Evolutionary conservation across 202 grass and related monocot species (phyloP), one percentile per base, ranked within the genome.

Genomic region (Carex arenaria): DNA sequence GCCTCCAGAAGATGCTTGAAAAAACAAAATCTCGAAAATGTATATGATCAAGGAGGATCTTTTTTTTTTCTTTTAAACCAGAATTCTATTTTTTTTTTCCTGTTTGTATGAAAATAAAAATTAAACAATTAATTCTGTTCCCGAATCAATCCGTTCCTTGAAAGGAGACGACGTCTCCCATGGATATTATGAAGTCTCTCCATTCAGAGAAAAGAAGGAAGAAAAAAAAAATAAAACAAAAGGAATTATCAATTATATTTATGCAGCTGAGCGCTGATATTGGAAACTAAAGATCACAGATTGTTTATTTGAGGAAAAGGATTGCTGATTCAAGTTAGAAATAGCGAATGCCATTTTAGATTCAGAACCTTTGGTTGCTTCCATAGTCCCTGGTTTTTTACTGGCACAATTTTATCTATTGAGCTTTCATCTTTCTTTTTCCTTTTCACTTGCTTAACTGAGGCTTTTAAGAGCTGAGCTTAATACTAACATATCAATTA

Each of bases 391-490:
- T 30, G 61, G 61, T 30, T 30, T 64, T 30, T 10, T 64, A 31
- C 3, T 14, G 10, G 1, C 62, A 65, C 4, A 65, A 62, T 14
- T 32, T 32, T 67, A 15, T 68, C 34, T 18, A 9, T 42, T n/a
- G 60, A 10, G 65, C 15, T 42, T n/a, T 42, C 32, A 42, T 3
- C 42, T 68, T 42, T 9, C 8, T 10, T 26, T 10, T 23, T 14
- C 15, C 17, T 7, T 32, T 38, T 42, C 30, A 42, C 65, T 68
- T 36, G 14, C 8, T 42, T 42, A 40, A 19, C 15, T 68, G 15
- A 40, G 66, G 92, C 82, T 17, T 52, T 67, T n/a, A 22, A 61
- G 86, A 60, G 45, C 8, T 47, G 45, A 47, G 45, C 45, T 11
- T 47, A 47, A 47, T 47, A 2, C 45, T 47, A 2, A 47, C 10